Evolutionary conservation across 2,329 filamentous ascomycete species (phyloP).

Genomic region (Tolypocladium tundrense): DNA sequence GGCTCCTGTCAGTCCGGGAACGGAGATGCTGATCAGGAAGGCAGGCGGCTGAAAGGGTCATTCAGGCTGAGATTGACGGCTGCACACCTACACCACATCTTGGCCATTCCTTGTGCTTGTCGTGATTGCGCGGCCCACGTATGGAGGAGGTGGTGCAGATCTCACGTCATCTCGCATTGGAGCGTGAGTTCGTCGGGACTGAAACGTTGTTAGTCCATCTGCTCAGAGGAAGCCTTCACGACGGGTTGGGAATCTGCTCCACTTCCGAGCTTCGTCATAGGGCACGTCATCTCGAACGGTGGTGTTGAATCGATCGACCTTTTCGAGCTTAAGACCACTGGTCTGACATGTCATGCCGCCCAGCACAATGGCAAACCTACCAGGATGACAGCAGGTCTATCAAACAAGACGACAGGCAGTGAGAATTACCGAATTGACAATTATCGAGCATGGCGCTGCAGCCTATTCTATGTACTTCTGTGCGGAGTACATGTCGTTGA

Average conservation of each 20-base stretch:
- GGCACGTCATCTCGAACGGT: not conserved
- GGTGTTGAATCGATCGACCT: not conserved
- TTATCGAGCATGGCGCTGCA: no score
- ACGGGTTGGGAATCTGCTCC: not conserved
- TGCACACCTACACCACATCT: not conserved
- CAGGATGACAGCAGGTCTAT: not conserved
- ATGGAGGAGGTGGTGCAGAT: not conserved
- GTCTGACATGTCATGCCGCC: no score
- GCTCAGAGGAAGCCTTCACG: not conserved
- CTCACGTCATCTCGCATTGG: not conserved
- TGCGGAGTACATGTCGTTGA: no score
- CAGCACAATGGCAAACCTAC: not conserved
- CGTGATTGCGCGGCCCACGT: not conserved
- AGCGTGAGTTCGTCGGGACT: no score
- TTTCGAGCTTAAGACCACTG: not conserved
- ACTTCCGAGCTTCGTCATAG: not conserved
- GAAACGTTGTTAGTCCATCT: not conserved
- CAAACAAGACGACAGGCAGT: not conserved
- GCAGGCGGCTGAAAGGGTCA: not conserved
- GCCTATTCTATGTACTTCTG: no score
- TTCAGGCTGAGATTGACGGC: not conserved
- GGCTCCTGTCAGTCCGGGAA: not conserved
- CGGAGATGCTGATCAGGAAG: no score
- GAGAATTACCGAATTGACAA: no score
- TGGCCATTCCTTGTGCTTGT: not conserved